Evolutionary conservation across 2,329 filamentous ascomycete species (phyloP), one percentile per base, ranked within the genome.

Genomic region (Elsinoe fawcettii): DNA sequence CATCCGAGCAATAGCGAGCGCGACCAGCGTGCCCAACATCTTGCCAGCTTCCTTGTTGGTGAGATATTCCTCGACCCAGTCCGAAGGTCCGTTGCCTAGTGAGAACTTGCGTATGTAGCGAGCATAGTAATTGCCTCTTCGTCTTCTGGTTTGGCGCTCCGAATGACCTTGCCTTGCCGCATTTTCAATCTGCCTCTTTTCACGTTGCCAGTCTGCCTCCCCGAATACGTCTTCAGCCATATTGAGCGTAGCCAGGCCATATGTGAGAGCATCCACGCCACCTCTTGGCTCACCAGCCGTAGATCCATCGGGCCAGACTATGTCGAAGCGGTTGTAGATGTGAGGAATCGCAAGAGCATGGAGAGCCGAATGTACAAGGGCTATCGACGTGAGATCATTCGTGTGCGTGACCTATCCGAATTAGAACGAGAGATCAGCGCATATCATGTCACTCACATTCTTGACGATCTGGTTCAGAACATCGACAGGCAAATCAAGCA

Each of bases 251-350:
- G 88, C 84, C 18, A 93, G 76, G 5, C 89, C 88, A 67, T 90
- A 92, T 0, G 88, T 91, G 46, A 93, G 80, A 37, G 88, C 88
- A 73, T 93, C 88, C 27, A 93, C 88, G 58, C 85, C 86, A 39
- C 83, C 83, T 43, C 84, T 79, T 56, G 85, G 83, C 63, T 87
- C 82, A 1, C 80, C 75, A 7, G 82, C 77, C 6, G 80, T 76
- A 61, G 80, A 79, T 30, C 81, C 82, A 66, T 92, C 88, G 0
- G 88, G 88, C 89, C 89, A 93, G 41, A 92, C 86, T 62, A 93
- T 93, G 67, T 93, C 88, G 71, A 93, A 93, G 60, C 87, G 82
- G 16, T 86, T 87, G 73, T 93, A 93, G 62, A 93, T 90, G 64
- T 85, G 83, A 16, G 88, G 88, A 22, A 89, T 84, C 0, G 87